Conservation (phyloP, 257 asterid genomes). For the Orobanche coerulescens region DNA sequence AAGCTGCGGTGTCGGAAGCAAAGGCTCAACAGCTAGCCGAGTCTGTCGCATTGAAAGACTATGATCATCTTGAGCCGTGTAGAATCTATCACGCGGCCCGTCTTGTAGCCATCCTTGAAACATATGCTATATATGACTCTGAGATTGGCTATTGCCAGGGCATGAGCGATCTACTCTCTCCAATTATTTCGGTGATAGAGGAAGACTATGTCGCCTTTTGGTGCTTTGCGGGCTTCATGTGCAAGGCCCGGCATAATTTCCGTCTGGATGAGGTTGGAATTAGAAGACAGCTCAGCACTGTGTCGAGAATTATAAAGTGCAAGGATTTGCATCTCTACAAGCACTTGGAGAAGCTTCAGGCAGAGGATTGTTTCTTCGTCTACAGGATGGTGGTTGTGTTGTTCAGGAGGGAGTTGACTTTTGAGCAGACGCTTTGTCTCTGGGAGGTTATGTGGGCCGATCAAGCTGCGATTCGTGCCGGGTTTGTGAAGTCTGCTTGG, state of each 20-base stretch:
- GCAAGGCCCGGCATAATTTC: slow-evolving; percentile 80
- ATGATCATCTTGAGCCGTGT: slow-evolving; percentile 66
- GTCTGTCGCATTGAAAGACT: slow-evolving; percentile 73
- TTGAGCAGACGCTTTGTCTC: slow-evolving; percentile 78
- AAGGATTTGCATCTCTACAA: slow-evolving; percentile 73
- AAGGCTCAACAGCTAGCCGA: slow-evolving; percentile 60
- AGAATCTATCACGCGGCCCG: slow-evolving; percentile 77
- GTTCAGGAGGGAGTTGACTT: slow-evolving; percentile 70
- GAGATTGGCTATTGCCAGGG: slow-evolving; percentile 97
- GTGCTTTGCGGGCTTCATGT: slow-evolving; percentile 93
- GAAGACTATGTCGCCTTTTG: slow-evolving; percentile 76
- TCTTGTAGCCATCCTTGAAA: slow-evolving; percentile 77
- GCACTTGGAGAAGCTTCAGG: slow-evolving; percentile 84
- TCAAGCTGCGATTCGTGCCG: slow-evolving; percentile 85
- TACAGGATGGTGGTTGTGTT: slow-evolving; percentile 91
- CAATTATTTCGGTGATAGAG: slow-evolving; percentile 70
- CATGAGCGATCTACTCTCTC: slow-evolving; percentile 90
- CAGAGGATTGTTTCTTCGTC: slow-evolving; percentile 89
- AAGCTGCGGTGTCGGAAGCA: slow-evolving; percentile 50
- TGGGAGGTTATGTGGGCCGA: slow-evolving; percentile 99
- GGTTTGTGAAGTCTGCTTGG: slow-evolving; percentile 61
- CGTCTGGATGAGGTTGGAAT: slow-evolving; percentile 92
- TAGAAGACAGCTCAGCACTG: slow-evolving; percentile 56
- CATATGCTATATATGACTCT: slow-evolving; percentile 69
- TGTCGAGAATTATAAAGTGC: slow-evolving; percentile 65